Percentiles rank a stretch among this genome's conserved stretches.
phyloP scores from a whole-genome alignment of 768 basidiomycete genomes.

The Galerina marginata region DNA sequence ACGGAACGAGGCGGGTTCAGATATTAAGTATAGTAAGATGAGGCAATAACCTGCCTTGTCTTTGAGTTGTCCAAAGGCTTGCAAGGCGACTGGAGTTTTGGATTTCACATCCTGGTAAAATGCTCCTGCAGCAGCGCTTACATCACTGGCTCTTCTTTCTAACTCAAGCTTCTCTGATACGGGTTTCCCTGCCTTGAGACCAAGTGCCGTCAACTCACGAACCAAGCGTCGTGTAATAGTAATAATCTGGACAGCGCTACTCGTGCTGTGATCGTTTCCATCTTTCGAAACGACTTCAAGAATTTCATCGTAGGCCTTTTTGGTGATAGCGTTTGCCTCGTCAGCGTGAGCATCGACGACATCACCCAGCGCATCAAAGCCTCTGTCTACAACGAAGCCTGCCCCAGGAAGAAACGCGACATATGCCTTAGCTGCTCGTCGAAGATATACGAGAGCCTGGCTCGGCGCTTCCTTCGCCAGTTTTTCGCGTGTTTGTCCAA shows the following conservation, averaged over 20 bases:
- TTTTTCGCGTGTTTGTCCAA: conserved; percentile 21
- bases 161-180: conserved; percentile 12
- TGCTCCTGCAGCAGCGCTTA: neutral
- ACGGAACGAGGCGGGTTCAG: too few relatives aligned
- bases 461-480: conserved; percentile 30
- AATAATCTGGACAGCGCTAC: conserved; percentile 11
- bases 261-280: conserved; percentile 16
- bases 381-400: conserved; percentile 41
- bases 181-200: conserved; percentile 15
- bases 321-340: conserved; percentile 43
- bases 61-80: neutral
- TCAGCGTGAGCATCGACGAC: conserved; percentile 42
- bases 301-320: conserved; percentile 42
- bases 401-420: conserved; percentile 44
- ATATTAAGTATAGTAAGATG: too few relatives aligned
- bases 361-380: conserved; percentile 47
- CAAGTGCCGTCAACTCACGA: conserved; percentile 11
- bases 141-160: conserved; percentile 7
- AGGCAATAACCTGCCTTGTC: neutral
- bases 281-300: conserved; percentile 20
- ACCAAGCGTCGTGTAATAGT: conserved; percentile 14
- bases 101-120: neutral
- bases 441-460: conserved; percentile 42
- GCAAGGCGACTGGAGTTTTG: neutral
- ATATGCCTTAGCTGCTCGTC: conserved; percentile 46